Evolutionary conservation across 1,139 yeast species (phyloP), one percentile per base, ranked within the genome.

Genomic region (Fermentozyma sake): DNA sequence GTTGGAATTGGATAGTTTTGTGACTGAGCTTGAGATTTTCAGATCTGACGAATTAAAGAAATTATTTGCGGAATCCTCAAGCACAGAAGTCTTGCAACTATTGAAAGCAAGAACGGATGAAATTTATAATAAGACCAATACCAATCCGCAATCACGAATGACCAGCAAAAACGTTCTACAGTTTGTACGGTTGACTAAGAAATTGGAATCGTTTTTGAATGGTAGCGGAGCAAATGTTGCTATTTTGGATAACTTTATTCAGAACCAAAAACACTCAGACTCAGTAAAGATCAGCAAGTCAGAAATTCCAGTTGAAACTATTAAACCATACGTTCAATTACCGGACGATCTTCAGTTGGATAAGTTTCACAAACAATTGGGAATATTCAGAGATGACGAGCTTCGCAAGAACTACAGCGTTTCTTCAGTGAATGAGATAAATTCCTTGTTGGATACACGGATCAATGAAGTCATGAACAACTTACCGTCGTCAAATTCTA

Each of bases 311-410:
- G n/a, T n/a, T n/a, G n/a, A n/a, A n/a, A n/a, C n/a, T n/a, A n/a
- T n/a, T n/a, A n/a, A n/a, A n/a, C n/a, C n/a, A n/a, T 50, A 48
- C 23, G 30, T 32, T 7, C 55, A 48, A 26, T 44, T 50, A 13
- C 56, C 58, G 0, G 55, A 47, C n/a, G 42, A 50, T 4, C 34
- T 51, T 13, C 39, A 37, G 12, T 30, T 51, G 17, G 48, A 50
- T 25, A 37, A 33, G 7, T 48, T 39, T 22, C 31, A 29, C 6
- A 26, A 31, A 4, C 44, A 47, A 19, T 41, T 45, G 28, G 20
- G 25, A 14, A 29, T 38, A 7, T 33, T 44, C 20, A 33, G 32
- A 21, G 24, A 34, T 4, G 32, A 35, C 12, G 44, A 40, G n/a
- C 28, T 48, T 16, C 26, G 12, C 22, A 32, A 29, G 13, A 28